A percentile compares a stretch with the other conserved stretches of the same genome.
These are phyloP conservation scores for Phytophthora pseudosyringae DNA, from an alignment of 352 stramenopile species.

Conservation along the genomic window DNA sequence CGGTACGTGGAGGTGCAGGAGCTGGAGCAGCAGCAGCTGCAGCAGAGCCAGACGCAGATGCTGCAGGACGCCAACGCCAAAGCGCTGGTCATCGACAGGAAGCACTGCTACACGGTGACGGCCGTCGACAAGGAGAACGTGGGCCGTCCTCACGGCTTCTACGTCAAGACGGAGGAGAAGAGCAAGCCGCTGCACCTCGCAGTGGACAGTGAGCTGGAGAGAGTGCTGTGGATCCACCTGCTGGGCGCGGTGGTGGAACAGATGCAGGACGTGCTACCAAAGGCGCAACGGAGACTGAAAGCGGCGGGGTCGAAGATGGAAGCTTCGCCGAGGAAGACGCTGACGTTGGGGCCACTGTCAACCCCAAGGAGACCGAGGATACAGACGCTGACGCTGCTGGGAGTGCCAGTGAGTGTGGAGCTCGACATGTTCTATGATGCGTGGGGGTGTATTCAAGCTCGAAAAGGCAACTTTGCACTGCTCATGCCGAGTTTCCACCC, in stretches of 20 bases:
- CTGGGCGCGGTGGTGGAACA: constrained; percentile 70
- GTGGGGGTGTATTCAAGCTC: constrained; percentile 73
- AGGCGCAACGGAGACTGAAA: constrained; percentile 39
- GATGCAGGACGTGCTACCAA: constrained; percentile 45
- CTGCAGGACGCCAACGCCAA: constrained; percentile 22
- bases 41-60: constrained; percentile 9
- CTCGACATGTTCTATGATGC: constrained; percentile 76
- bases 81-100: constrained; percentile 35
- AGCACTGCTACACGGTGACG: constrained; percentile 62
- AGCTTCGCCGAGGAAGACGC: constrained; percentile 24
- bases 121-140: constrained; percentile 64
- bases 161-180: constrained; percentile 60
- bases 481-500: constrained; percentile 80
- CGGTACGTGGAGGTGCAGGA: constrained; percentile 56
- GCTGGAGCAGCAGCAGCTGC: constrained; percentile 39
- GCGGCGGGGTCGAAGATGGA: constrained; percentile 28
- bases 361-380: constrained; percentile 28
- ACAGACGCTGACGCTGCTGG: constrained; percentile 57
- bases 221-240: constrained; percentile 78
- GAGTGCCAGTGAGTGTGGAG: constrained; percentile 63
- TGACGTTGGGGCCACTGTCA: constrained; percentile 26
- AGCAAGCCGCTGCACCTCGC: constrained; percentile 63
- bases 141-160: constrained; percentile 63
- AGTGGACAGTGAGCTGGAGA: constrained; percentile 74
- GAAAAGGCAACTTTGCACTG: constrained; percentile 82